Base-by-base conservation (phyloP, 2,329 filamentous ascomycete genomes). In the Rhynchosporium secalis region DNA sequence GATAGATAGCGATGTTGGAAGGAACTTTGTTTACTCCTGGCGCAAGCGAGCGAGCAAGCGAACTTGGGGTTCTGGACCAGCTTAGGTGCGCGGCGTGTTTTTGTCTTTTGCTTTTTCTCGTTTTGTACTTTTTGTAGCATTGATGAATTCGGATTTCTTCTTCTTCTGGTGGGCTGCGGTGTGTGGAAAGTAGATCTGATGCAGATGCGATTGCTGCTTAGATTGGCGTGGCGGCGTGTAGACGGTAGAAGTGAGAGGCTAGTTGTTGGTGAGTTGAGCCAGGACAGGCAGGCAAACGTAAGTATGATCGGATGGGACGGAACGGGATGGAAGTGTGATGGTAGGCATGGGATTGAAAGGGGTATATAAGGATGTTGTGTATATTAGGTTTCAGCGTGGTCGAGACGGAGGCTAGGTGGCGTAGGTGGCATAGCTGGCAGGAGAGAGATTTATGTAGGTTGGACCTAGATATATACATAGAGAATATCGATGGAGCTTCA, bases 1-100 rank as follows among this genome's bases (percentile, higher is more conserved):
- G 49, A 43, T 56, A 56, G 38, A 56, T 46, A 46, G 54, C 7
- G 54, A 56, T 56, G 9, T 46, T 56, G 28, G 54, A 46, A 45
- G 28, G 54, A 46, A 45, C 38, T 29, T 9, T 26, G 38, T 56
- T 43, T 41, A 29, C 41, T 46, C 26, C 40, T 43, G 29, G 54
- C 54, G 54, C 54, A 40, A 43, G 54, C 40, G 40, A 56, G 52
- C 54, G 54, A 56, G 28, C 29, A 7, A 56, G 40, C 29, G 15
- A 56, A 56, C n/a, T 20, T 26, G 6, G n/a, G 54, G 52, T 33
- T 46, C 4, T 13, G 41, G 38, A 13, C 15, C 10, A 13, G 43
- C n/a, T 46, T 20, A 20, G 20, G 20, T 20, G 20, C 20, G 20
- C 20, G 20, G 54, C 54, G 28, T 46, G 54, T 38, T 40, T 28